Evolutionary conservation across 2,329 filamentous ascomycete species (phyloP).

Genomic region (Fusarium marasasianum): DNA sequence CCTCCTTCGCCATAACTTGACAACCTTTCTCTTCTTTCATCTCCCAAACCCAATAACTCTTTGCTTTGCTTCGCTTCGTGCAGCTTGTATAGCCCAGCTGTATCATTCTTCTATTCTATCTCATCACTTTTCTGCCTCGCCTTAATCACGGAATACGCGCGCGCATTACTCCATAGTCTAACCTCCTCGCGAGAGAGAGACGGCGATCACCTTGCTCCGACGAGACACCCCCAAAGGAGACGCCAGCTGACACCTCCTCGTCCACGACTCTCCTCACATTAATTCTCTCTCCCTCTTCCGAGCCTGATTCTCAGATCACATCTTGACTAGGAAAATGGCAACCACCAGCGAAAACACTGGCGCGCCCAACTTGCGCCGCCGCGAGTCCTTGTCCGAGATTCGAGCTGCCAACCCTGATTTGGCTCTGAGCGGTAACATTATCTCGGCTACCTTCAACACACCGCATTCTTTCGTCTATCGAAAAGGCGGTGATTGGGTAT

Average conservation of each 20-base stretch:
- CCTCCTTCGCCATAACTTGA: not conserved
- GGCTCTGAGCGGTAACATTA: conserved; percentile 70
- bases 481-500: conserved; percentile 69
- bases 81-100: not conserved
- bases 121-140: not conserved
- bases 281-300: not conserved
- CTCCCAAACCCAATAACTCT: not conserved
- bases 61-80: not conserved
- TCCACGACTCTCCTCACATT: conserved; percentile 1
- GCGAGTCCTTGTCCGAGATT: conserved; percentile 65
- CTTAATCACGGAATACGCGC: conserved; percentile 37
- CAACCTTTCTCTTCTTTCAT: conserved; percentile 15
- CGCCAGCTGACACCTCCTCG: conserved; percentile 19
- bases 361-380: conserved; percentile 51
- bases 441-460: conserved; percentile 72
- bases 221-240: conserved; percentile 29
- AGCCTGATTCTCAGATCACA: conserved; percentile 5
- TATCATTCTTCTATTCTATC: not conserved
- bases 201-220: conserved; percentile 26
- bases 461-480: conserved; percentile 68
- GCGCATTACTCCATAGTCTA: conserved; percentile 1
- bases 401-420: conserved; percentile 66
- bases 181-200: conserved; percentile 12
- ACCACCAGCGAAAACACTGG: conserved; percentile 12
- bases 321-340: conserved; percentile 19